Conservation (phyloP, 2,329 filamentous ascomycete species). For the Colletotrichum somersetense region DNA sequence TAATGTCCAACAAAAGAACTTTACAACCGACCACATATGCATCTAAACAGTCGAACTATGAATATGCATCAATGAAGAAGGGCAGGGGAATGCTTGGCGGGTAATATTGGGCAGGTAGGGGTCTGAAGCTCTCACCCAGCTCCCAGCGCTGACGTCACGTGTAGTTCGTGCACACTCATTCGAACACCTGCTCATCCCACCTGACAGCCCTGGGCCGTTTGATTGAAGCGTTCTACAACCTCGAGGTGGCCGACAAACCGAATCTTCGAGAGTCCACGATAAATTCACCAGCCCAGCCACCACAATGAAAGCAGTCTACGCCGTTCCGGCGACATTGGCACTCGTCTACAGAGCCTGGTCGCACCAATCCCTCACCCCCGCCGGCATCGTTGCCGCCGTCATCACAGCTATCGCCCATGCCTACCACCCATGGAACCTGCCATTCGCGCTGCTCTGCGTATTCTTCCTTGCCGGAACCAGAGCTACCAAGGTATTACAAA, state of each 20-base stretch:
- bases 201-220: slow-evolving; percentile 13
- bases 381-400: slow-evolving; percentile 47
- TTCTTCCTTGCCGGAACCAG: slow-evolving; percentile 90
- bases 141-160: slow-evolving; percentile 39
- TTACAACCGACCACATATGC: neutral
- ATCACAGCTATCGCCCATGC: slow-evolving; percentile 71
- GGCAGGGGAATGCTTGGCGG: neutral
- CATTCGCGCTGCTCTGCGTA: slow-evolving; percentile 83
- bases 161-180: slow-evolving; percentile 2
- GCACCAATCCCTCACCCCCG: slow-evolving; percentile 73
- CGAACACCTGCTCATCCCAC: slow-evolving; percentile 26
- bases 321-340: slow-evolving; percentile 68
- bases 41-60: neutral
- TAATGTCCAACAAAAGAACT: neutral
- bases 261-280: neutral
- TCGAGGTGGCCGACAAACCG: slow-evolving; percentile 7
- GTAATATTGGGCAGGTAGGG: neutral
- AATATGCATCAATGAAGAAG: slow-evolving; percentile 1
- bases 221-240: slow-evolving; percentile 11
- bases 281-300: neutral
- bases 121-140: slow-evolving; percentile 12
- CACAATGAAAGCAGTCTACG: slow-evolving; percentile 69
- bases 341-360: slow-evolving; percentile 77
- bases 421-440: slow-evolving; percentile 92
- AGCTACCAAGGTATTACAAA: slow-evolving; percentile 80